Conservation (phyloP, 768 basidiomycete species). For the Lactarius sanguifluus region DNA sequence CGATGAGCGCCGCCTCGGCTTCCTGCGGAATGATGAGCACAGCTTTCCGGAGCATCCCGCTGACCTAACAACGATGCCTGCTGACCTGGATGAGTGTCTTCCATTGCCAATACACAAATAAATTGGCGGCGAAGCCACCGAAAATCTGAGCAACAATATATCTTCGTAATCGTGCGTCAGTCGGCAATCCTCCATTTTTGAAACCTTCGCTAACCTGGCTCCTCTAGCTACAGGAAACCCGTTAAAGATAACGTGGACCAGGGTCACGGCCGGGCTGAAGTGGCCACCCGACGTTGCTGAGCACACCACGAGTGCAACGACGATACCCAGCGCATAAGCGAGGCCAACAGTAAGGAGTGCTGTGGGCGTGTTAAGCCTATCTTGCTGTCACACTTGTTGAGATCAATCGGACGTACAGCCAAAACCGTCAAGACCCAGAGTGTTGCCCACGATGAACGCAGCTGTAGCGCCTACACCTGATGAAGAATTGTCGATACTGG, state of each 20-base stretch:
- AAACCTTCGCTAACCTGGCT: conserved; percentile 40
- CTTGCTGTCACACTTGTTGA: neutral
- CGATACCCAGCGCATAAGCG: conserved; percentile 42
- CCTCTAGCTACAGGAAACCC: conserved; percentile 56
- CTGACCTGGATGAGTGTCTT: conserved; percentile 27
- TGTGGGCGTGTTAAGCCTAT: conserved; percentile 17
- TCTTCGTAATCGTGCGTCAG: conserved; percentile 18
- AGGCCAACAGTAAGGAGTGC: conserved; percentile 39
- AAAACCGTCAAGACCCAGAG: conserved; percentile 29
- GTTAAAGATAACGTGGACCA: conserved; percentile 51
- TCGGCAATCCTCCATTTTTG: neutral
- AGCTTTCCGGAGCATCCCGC: neutral
- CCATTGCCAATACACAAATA: conserved; percentile 36
- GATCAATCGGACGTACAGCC: conserved; percentile 35
- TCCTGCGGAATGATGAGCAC: conserved; percentile 21
- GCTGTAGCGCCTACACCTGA: conserved; percentile 40
- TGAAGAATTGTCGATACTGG: neutral
- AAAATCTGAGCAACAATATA: conserved; percentile 39
- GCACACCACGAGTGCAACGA: conserved; percentile 39
- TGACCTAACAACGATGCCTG: neutral
- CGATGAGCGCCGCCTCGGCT: conserved; percentile 35
- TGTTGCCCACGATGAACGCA: conserved; percentile 35
- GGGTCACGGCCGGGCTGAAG: conserved; percentile 57
- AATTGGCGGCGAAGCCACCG: conserved; percentile 36
- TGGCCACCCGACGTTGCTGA: conserved; percentile 42